Percentiles rank a stretch among this genome's conserved stretches.
phyloP scores from a whole-genome alignment of 2,329 filamentous ascomycete species.

The Alternaria incomplexa region DNA sequence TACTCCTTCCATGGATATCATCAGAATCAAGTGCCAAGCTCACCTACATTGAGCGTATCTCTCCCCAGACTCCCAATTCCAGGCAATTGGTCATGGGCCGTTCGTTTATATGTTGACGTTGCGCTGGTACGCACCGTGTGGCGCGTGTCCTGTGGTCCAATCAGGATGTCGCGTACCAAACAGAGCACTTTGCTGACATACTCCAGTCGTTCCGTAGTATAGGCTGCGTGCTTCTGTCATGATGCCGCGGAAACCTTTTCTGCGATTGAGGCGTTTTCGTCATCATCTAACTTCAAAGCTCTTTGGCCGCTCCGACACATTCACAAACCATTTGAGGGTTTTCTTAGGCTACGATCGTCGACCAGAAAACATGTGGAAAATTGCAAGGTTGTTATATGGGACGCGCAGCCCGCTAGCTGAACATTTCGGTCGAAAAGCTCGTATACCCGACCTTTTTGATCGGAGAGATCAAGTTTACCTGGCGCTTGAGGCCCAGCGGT shows the following conservation, averaged over 20 bases:
- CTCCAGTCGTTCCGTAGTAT: not conserved
- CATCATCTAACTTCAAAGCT: not conserved
- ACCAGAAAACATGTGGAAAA: not conserved
- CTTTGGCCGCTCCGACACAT: not conserved
- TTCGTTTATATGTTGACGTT: not conserved
- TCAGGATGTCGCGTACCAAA: not conserved
- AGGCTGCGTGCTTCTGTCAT: not conserved
- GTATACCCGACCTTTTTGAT: conserved; percentile 19
- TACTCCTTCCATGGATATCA: not conserved
- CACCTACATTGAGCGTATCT: not conserved
- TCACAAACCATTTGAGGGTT: not conserved
- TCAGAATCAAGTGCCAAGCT: not conserved
- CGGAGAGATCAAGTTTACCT: conserved; percentile 19
- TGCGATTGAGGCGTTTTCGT: not conserved
- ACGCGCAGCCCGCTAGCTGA: not conserved
- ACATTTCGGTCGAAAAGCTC: conserved; percentile 19
- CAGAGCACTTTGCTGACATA: not conserved
- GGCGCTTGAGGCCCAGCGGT: conserved; percentile 4
- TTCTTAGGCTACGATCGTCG: not conserved
- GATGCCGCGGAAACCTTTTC: not conserved
- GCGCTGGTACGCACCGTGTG: not conserved
- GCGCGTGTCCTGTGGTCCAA: not conserved
- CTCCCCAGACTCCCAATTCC: too few relatives aligned
- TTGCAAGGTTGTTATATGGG: not conserved
- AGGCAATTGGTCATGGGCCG: not conserved